A percentile compares a stretch with the other conserved stretches of the same genome.
These are phyloP conservation scores for Cordyceps militaris DNA, from an alignment of 2,329 filamentous ascomycete species.

Conservation along the genomic window DNA sequence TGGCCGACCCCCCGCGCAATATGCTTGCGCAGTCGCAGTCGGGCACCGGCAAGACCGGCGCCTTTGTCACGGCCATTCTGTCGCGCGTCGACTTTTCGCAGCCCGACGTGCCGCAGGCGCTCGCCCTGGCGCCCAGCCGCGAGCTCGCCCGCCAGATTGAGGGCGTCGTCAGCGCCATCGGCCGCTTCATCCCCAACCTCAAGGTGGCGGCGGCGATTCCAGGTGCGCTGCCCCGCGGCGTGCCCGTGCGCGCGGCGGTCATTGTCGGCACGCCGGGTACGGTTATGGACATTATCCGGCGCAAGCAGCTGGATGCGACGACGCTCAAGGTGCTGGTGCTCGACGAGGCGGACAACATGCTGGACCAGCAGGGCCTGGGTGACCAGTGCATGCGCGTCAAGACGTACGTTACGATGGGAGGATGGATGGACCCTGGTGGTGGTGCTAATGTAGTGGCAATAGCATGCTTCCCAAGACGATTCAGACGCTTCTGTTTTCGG, in stretches of 20 bases:
- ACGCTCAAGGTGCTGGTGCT: conserved; percentile 78
- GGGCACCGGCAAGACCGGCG: conserved; percentile 94
- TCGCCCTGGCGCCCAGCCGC: conserved; percentile 85
- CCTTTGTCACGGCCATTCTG: conserved; percentile 88
- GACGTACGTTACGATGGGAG: conserved; percentile 40
- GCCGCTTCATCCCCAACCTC: conserved; percentile 71
- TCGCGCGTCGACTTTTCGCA: conserved; percentile 72
- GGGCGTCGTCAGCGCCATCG: conserved; percentile 75
- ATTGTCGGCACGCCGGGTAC: conserved; percentile 93
- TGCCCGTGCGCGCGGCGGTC: conserved; percentile 66
- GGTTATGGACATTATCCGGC: conserved; percentile 77
- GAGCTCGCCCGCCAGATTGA: conserved; percentile 94
- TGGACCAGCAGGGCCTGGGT: conserved; percentile 89
- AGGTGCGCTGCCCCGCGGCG: conserved; percentile 61
- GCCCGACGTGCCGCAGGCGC: conserved; percentile 68
- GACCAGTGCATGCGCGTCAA: conserved; percentile 93
- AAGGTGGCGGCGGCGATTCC: conserved; percentile 78
- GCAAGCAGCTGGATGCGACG: conserved; percentile 63
- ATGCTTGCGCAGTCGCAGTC: conserved; percentile 99
- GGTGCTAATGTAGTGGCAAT: neutral
- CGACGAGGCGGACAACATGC: conserved; percentile 98
- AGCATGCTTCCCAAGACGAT: conserved; percentile 66
- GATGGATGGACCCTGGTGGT: no score
- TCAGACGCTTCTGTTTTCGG: conserved; percentile 94
- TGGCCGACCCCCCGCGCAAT: conserved; percentile 79